Base-by-base conservation (phyloP, 2,329 filamentous ascomycete species). In the Phialophora macrospora region DNA sequence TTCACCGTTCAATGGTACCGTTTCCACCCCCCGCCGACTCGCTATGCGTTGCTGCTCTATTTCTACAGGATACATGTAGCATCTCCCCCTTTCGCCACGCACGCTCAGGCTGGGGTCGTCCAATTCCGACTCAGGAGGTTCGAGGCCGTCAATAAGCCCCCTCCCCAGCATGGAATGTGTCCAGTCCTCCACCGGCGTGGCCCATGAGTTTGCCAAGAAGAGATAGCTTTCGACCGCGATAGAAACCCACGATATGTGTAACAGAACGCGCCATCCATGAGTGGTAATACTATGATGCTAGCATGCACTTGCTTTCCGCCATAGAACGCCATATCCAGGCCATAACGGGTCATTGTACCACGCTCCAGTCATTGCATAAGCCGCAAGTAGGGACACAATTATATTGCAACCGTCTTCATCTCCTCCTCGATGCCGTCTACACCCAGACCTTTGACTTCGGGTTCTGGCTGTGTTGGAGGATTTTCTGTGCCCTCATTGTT, bases 331-430 rank as follows among this genome's bases (percentile, higher is more conserved):
- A 57, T 65, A 65, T 62, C 63, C 66, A 65, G 66, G 56, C 49
- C 44, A 57, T 58, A 44, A 54, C 34, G 38, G 46, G 57, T 52
- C 46, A 49, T 46, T 56, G n/a, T 61, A 52, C 51, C 22, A 24
- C 24, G 49, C 55, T 55, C 52, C 46, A 38, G 28, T 44, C 48
- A 56, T 54, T 51, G 51, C 57, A 62, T 51, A 52, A 65, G 46
- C 28, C 8, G 24, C 26, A 26, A 38, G 24, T 12, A 48, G 38
- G 49, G 54, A 54, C 48, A 52, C 55, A 41, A 62, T 71, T 77
- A 81, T 63, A 81, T 81, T 44, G 78, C 75, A 70, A 82, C 78
- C 66, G 77, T 81, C 73, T 81, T 82, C 80, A 82, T 82, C 70
- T 80, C 80, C 56, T 77, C 70, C 62, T 73, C 71, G 55, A 73